Percentiles rank a stretch among this genome's conserved stretches.
Conservation (phyloP, 345 rosid species). For the Salix purpurea region DNA sequence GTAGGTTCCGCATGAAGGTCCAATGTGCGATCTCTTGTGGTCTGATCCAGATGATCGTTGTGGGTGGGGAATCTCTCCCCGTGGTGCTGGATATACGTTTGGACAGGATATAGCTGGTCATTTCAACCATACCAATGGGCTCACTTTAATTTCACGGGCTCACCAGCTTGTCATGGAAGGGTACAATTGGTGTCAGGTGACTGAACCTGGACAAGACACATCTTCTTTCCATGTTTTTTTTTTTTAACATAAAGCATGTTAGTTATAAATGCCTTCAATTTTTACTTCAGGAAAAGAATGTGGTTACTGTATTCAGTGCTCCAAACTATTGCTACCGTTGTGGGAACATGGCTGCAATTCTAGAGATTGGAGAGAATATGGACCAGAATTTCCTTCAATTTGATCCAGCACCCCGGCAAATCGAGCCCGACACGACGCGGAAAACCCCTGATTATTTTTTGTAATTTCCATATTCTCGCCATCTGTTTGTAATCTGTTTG, state of each 20-base stretch:
- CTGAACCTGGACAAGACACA: conserved; percentile 1
- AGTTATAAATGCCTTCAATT: neutral
- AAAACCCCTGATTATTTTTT: conserved; percentile 98
- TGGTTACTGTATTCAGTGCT: conserved; percentile 92
- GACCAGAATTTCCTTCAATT: conserved; percentile 91
- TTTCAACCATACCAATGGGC: conserved; percentile 89
- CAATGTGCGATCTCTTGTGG: conserved; percentile 98
- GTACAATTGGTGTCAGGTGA: conserved; percentile 91
- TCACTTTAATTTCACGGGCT: conserved; percentile 79
- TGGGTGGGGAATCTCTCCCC: conserved; percentile 99
- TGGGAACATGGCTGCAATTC: conserved; percentile 96
- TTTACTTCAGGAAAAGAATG: conserved; percentile 64
- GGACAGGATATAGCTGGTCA: conserved; percentile 88
- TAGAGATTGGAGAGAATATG: conserved; percentile 93
- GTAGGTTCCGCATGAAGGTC: conserved; percentile 98
- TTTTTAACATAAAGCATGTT: neutral
- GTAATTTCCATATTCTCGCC: conserved; percentile 43
- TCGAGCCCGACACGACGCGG: conserved; percentile 90
- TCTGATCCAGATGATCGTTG: conserved; percentile 98
- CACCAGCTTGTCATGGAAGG: conserved; percentile 99
- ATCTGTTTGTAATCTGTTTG: conserved; percentile 35
- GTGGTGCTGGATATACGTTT: conserved; percentile 95
- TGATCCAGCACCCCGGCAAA: conserved; percentile 90
- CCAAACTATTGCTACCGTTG: conserved; percentile 94
- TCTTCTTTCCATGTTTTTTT: neutral